phyloP scores from a whole-genome alignment of 768 basidiomycete genomes.

The Cystofilobasidium bisporidii region DNA sequence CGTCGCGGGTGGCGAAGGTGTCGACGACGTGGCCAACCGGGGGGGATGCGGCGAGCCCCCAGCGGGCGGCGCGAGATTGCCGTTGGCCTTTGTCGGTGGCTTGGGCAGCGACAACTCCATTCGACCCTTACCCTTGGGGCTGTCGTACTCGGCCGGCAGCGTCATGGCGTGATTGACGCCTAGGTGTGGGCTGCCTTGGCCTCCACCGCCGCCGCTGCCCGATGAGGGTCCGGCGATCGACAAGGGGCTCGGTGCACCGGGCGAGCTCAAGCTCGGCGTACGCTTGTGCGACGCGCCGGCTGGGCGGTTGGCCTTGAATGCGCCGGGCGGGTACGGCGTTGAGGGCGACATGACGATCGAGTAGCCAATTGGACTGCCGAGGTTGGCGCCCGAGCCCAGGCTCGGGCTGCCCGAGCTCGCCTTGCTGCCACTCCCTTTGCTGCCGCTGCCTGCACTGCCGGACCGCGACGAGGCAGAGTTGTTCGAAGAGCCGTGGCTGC shows the following conservation, averaged over 20 bases:
- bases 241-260: neutral
- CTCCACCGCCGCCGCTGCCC: neutral
- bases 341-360: conserved; percentile 6
- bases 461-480: neutral
- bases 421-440: neutral
- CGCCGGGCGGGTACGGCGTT: neutral
- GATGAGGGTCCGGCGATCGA: neutral
- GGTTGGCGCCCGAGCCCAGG: neutral
- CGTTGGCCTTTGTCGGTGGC: neutral
- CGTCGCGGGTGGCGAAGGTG: neutral
- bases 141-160: neutral
- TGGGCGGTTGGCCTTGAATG: neutral
- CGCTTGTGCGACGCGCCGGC: neutral
- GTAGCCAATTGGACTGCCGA: neutral
- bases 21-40: neutral
- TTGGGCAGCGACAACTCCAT: neutral
- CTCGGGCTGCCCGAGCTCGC: neutral
- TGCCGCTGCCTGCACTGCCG: neutral
- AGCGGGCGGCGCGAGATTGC: no score
- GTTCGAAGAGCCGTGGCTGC: neutral
- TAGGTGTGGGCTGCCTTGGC: neutral
- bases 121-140: neutral
- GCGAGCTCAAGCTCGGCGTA: neutral
- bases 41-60: neutral
- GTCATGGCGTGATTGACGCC: neutral